Evolutionary conservation across 2,329 filamentous ascomycete species (phyloP), one percentile per base, ranked within the genome.

Genomic region (Ambrosiella cleistominuta): DNA sequence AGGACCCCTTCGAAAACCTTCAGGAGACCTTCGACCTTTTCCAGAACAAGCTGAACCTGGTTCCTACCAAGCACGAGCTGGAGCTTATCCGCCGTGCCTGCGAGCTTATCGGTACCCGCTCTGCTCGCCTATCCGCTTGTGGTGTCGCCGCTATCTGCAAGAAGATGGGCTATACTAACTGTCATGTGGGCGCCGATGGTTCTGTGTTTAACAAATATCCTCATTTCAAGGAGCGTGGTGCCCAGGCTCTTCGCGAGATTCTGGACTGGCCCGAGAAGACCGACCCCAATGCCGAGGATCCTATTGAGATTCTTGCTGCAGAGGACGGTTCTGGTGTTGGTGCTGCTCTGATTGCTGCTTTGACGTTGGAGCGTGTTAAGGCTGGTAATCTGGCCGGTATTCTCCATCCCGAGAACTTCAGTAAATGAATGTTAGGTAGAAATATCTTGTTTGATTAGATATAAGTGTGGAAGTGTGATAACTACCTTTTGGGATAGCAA

Each of bases 121-220:
- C 90, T 37, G 93, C 93, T 52, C 88, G 93, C 62, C 80, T 98
- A 57, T 95, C 90, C 13, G 84, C 91, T 35, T 97, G 93, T 67
- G 93, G 93, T 72, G 88, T 98, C 57, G 89, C 91, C 11, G 93
- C 91, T 60, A 96, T 98, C 67, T 89, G 86, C 79, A 94, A 85
- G 74, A 97, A 97, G 83, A 97, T 96, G 80, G 79, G 81, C 64
- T 91, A 90, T 71, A 73, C 85, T 67, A 78, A 80, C 42, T 95
- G 88, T 74, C 93, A 97, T 70, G 93, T 98, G 47, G 93, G 93
- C 65, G 93, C 93, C 56, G 93, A 98, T 68, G 93, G 93, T 42
- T 95, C 88, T 15, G 91, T 98, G 57, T 98, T 98, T 76, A 96
- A 95, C 78, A 97, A 97, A 71, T 98, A 98, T 73, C 93, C 93